Conservation (phyloP, 768 basidiomycete genomes). For the Podaxis carcinomalis region DNA sequence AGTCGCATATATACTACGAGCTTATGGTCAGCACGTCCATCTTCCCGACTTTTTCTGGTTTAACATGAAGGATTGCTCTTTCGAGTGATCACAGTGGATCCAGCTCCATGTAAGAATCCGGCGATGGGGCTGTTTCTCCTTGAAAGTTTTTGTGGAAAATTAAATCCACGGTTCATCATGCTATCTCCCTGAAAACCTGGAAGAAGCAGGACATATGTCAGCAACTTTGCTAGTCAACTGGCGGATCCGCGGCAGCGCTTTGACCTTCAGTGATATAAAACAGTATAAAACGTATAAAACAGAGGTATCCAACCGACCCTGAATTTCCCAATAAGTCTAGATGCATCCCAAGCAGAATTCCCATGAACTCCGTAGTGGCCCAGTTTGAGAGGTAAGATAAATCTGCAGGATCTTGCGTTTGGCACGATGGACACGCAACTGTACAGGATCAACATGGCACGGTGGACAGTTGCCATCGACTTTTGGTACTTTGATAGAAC, state of each 20-base stretch:
- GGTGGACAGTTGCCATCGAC: slow-evolving; percentile 10
- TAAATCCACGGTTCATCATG: background rate
- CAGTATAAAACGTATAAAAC: background rate
- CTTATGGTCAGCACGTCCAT: too few species aligned
- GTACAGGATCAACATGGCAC: slow-evolving; percentile 2
- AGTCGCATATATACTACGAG: too few species aligned
- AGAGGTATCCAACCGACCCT: background rate
- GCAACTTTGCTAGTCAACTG: background rate
- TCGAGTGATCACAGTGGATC: too few species aligned
- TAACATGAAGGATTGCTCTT: too few species aligned
- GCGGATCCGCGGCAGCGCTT: background rate
- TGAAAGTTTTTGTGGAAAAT: background rate
- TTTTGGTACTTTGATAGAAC: background rate
- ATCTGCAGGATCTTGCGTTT: slow-evolving; percentile 6
- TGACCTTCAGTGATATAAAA: background rate
- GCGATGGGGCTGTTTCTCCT: background rate
- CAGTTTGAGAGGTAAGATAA: background rate
- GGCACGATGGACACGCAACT: slow-evolving; percentile 3
- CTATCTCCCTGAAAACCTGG: background rate
- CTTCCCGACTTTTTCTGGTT: too few species aligned
- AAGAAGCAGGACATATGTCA: background rate
- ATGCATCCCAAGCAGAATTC: background rate
- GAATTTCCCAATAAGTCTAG: slow-evolving; percentile 3
- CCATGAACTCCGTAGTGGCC: slow-evolving; percentile 8
- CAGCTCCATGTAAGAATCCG: background rate